A percentile compares a stretch with the other conserved stretches of the same genome.
These are phyloP conservation scores for Corynascus novoguineensis DNA, from an alignment of 495 filamentous ascomycete species.

Conservation along the genomic window DNA sequence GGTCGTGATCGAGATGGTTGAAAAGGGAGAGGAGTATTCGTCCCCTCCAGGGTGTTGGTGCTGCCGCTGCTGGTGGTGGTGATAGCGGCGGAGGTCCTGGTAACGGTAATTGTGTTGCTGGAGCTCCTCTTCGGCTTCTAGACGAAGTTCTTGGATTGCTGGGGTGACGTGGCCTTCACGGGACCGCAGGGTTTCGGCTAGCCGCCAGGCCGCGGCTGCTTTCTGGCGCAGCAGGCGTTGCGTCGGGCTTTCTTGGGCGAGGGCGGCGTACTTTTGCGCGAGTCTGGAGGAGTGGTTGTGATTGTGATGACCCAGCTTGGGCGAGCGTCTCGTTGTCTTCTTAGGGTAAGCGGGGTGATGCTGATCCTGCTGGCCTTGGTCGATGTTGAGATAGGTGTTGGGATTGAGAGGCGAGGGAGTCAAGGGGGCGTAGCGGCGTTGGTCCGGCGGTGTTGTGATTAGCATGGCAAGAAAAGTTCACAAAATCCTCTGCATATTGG, in stretches of 20 bases:
- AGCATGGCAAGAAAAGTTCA: neutral
- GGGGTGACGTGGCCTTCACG: too few species aligned
- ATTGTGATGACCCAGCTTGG: too few species aligned
- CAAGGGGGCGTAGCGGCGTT: slow-evolving; percentile 5
- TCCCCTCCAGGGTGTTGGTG: too few species aligned
- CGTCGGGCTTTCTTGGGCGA: slow-evolving; percentile 22
- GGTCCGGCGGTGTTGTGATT: neutral
- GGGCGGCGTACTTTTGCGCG: neutral
- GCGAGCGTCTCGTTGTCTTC: neutral
- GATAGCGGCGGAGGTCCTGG: too few species aligned
- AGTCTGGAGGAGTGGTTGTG: neutral
- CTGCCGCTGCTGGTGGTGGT: too few species aligned
- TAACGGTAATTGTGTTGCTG: too few species aligned
- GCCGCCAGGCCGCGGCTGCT: slow-evolving; percentile 27
- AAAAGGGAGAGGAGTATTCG: too few species aligned
- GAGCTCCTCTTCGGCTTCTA: too few species aligned
- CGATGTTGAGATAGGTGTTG: neutral
- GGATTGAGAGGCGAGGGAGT: slow-evolving; percentile 15
- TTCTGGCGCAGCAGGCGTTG: slow-evolving; percentile 32
- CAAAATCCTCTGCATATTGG: too few species aligned
- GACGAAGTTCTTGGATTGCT: too few species aligned
- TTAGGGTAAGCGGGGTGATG: neutral
- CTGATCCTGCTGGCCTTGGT: neutral
- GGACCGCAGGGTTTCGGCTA: slow-evolving; percentile 7
- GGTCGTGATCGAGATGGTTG: too few species aligned